These are phyloP conservation scores for Clitopilus hobsonii DNA, from an alignment of 768 basidiomycete genomes.

Conservation along the genomic window DNA sequence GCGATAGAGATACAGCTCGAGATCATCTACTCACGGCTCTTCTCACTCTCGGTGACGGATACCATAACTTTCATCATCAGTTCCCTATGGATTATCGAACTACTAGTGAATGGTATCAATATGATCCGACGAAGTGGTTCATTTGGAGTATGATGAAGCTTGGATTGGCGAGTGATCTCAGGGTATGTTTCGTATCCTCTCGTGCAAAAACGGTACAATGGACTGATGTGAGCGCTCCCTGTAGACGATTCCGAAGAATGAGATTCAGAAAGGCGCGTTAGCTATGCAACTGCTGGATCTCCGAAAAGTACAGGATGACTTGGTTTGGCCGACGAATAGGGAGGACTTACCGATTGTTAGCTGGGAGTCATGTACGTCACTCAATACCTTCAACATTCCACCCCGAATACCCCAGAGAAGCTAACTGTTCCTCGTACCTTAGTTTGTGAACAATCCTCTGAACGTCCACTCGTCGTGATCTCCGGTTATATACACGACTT, in stretches of 20 bases:
- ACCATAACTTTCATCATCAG: constrained; percentile 97
- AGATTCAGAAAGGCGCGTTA: constrained; percentile 81
- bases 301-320: constrained; percentile 66
- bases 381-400: not conserved
- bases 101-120: constrained; percentile 92
- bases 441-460: constrained; percentile 77
- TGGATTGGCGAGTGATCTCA: constrained; percentile 69
- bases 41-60: constrained; percentile 91
- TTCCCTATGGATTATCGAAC: constrained; percentile 98
- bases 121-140: constrained; percentile 93
- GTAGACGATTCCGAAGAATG: constrained; percentile 44
- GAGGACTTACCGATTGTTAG: constrained; percentile 74
- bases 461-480: constrained; percentile 78
- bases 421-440: constrained; percentile 15
- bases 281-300: constrained; percentile 93
- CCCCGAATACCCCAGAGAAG: not conserved
- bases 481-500: constrained; percentile 94
- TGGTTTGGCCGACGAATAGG: constrained; percentile 76
- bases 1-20: constrained; percentile 90
- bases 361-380: constrained; percentile 63
- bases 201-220: not conserved
- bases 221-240: too few species aligned
- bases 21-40: constrained; percentile 89
- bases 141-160: constrained; percentile 58
- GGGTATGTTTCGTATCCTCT: constrained; percentile 28